Conservation (phyloP, 306 rosid species). For the Datisca glomerata region DNA sequence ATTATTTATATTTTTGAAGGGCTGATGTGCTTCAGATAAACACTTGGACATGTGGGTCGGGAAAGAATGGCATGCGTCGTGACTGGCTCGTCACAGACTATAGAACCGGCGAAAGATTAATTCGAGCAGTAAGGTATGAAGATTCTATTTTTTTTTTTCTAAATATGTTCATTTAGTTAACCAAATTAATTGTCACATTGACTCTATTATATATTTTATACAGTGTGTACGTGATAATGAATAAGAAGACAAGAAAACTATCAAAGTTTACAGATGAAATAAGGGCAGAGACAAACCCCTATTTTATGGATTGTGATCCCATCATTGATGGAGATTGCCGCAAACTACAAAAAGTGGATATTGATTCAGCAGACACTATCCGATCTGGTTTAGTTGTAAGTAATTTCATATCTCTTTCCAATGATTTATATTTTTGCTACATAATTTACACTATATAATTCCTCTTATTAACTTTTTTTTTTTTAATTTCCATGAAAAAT, state of each 20-base stretch:
- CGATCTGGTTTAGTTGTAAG: slow-evolving; percentile 1
- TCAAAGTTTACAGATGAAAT: slow-evolving; percentile 1
- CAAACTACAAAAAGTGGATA: neutral
- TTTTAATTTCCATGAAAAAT: neutral
- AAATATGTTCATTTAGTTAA: too few relatives aligned
- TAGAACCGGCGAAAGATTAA: neutral
- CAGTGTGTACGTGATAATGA: neutral
- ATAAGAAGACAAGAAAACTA: slow-evolving; percentile 3
- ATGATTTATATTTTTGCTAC: neutral
- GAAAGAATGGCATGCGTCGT: neutral
- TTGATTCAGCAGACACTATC: slow-evolving; percentile 1
- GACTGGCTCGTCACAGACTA: neutral
- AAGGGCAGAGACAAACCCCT: neutral
- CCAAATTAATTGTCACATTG: too few relatives aligned
- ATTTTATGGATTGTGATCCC: slow-evolving; percentile 3
- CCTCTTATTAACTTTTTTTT: neutral
- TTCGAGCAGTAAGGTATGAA: neutral
- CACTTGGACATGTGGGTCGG: neutral
- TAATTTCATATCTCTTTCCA: neutral
- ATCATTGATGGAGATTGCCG: neutral
- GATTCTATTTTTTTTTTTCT: neutral
- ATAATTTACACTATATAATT: neutral
- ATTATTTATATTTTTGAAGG: slow-evolving; percentile 9
- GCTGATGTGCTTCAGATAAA: slow-evolving; percentile 7
- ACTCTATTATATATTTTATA: neutral